Evolutionary conservation across 192 early-diverging fungal genomes (phyloP).

Genomic region (Tieghemiomyces parasiticus): DNA sequence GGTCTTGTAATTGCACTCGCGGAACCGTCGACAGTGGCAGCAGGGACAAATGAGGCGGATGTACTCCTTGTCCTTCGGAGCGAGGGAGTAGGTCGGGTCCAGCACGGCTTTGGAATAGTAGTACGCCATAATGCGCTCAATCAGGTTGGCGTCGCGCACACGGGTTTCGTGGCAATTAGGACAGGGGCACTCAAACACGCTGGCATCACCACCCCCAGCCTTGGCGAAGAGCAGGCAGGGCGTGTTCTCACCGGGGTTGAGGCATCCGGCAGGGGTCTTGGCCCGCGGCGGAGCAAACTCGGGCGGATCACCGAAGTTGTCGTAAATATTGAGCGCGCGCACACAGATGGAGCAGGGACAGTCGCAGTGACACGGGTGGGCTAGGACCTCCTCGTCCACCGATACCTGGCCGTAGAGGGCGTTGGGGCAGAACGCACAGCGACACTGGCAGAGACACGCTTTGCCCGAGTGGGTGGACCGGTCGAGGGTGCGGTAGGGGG

Average conservation of each 20-base stretch:
- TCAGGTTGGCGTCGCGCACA: background rate
- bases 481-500: background rate
- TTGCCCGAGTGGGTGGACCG: background rate
- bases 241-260: background rate
- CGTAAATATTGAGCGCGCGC: constrained; percentile 6
- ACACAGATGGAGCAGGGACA: constrained; percentile 8
- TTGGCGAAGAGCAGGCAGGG: constrained; percentile 3
- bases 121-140: constrained; percentile 10
- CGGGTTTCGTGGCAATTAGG: background rate
- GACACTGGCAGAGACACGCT: background rate
- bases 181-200: constrained; percentile 4
- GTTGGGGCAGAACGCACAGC: background rate
- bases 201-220: background rate
- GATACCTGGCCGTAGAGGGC: background rate
- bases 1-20: background rate
- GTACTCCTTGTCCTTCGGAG: background rate
- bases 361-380: background rate
- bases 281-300: background rate
- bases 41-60: constrained; percentile 9
- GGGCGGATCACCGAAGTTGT: background rate
- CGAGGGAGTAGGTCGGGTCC: background rate
- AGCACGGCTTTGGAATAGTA: constrained; percentile 4
- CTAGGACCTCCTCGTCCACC: background rate
- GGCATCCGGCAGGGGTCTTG: background rate
- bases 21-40: constrained; percentile 2